Evolutionary conservation across 1,139 yeast genomes (phyloP).

Genomic region (Yueomyces sp.): DNA sequence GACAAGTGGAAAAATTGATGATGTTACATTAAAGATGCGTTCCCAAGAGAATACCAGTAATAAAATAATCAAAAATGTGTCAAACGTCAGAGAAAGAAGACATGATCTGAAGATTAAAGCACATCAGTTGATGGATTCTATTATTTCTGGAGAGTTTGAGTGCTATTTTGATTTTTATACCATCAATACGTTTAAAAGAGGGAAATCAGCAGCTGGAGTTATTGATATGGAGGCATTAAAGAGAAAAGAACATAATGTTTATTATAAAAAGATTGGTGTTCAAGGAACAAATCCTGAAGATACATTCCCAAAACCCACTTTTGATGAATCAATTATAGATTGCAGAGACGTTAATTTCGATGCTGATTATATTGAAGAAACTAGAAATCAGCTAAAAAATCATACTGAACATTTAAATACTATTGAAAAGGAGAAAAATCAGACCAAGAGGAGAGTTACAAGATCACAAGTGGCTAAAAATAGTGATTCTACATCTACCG

Average conservation of each 20-base stretch:
- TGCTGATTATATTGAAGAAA: neutral
- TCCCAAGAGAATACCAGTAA: neutral
- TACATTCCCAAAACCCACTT: too few relatives aligned
- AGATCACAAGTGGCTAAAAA: conserved; percentile 1
- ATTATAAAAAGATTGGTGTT: conserved; percentile 12
- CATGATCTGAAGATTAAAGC: neutral
- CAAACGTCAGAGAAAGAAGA: neutral
- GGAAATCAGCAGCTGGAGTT: conserved; percentile 23
- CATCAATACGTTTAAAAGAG: conserved; percentile 19
- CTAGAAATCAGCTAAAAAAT: neutral
- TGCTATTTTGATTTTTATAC: conserved; percentile 21
- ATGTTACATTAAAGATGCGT: neutral
- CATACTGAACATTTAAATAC: neutral
- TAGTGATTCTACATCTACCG: neutral
- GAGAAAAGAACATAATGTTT: conserved; percentile 15
- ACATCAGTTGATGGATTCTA: neutral
- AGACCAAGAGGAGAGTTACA: neutral
- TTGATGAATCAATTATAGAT: neutral
- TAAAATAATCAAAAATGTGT: too few relatives aligned
- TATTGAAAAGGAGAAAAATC: neutral
- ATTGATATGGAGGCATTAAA: conserved; percentile 20
- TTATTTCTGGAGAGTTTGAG: conserved; percentile 19
- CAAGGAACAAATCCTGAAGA: neutral
- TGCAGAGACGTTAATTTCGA: neutral
- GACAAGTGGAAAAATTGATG: neutral